Evolutionary conservation across 2,329 filamentous ascomycete genomes (phyloP).

Genomic region (Colletotrichum limetticola): DNA sequence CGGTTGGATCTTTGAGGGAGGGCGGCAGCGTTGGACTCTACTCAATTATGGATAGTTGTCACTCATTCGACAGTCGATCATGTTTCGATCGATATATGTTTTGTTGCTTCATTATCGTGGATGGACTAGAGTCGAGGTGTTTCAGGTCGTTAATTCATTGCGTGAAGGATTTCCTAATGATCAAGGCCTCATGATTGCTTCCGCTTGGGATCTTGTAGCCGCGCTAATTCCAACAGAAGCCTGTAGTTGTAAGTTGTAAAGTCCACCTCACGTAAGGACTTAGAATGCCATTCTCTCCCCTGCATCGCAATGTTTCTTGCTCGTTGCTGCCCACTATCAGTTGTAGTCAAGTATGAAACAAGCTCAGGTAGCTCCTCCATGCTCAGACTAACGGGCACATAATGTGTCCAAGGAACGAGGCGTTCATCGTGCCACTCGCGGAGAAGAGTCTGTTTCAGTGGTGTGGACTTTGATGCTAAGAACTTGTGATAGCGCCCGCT

Average conservation of each 20-base stretch:
- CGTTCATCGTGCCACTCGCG: slow-evolving; percentile 69
- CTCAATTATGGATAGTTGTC: not conserved
- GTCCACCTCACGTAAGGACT: slow-evolving; percentile 67
- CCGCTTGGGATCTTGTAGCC: slow-evolving; percentile 48
- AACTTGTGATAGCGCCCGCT: slow-evolving; percentile 64
- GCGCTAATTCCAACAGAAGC: slow-evolving; percentile 66
- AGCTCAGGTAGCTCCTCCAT: slow-evolving; percentile 64
- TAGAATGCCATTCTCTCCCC: slow-evolving; percentile 65
- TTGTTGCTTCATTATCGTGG: no score
- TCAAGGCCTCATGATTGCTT: not conserved
- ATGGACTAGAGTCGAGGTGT: no score
- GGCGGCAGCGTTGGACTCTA: no score
- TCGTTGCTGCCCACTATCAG: slow-evolving; percentile 55
- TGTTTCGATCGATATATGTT: not conserved
- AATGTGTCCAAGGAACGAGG: slow-evolving; percentile 66
- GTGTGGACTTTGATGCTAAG: slow-evolving; percentile 56
- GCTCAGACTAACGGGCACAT: slow-evolving; percentile 61
- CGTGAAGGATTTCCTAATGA: not conserved
- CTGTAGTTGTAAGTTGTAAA: slow-evolving; percentile 70
- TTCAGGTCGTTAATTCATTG: no score
- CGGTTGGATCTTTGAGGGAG: no score
- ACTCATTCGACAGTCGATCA: not conserved
- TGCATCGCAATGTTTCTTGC: slow-evolving; percentile 63
- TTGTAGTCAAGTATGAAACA: slow-evolving; percentile 56
- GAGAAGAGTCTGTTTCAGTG: slow-evolving; percentile 63